Percentiles rank a stretch among this genome's conserved stretches.
Evolutionary conservation across 768 basidiomycete species (phyloP).

Genomic region (Trametes elegans): DNA sequence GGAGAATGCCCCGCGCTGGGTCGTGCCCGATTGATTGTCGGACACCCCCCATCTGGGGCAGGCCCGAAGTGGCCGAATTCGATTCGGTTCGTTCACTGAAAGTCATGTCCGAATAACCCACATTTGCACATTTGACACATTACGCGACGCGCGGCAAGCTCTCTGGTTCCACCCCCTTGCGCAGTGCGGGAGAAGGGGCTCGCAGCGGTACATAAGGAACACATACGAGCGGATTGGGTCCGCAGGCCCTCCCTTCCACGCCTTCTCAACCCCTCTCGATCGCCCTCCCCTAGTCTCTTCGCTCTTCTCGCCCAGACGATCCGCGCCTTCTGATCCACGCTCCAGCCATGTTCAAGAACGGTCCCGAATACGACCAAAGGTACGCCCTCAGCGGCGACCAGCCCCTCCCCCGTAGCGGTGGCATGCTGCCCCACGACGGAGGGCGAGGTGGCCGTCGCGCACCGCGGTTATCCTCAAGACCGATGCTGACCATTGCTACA

Average conservation of each 20-base stretch:
- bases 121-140: constrained; percentile 15
- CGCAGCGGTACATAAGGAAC: constrained; percentile 11
- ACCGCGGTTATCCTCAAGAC: not conserved
- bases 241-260: constrained; percentile 9
- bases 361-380: constrained; percentile 30
- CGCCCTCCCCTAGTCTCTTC: not conserved
- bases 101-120: constrained; percentile 19
- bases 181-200: constrained; percentile 14
- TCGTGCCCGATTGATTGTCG: constrained; percentile 15
- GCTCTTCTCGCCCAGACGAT: constrained; percentile 9
- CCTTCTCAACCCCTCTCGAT: constrained; percentile 9
- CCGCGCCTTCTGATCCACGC: constrained; percentile 6
- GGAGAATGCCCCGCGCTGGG: constrained; percentile 10
- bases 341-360: constrained; percentile 25
- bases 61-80: constrained; percentile 16
- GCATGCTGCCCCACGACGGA: too few relatives aligned
- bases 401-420: not conserved
- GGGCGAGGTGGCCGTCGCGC: too few relatives aligned
- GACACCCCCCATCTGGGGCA: not conserved
- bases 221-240: not conserved
- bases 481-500: constrained; percentile 15
- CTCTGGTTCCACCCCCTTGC: constrained; percentile 1
- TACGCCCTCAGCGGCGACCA: constrained; percentile 4
- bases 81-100: constrained; percentile 17
- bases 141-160: constrained; percentile 16